These are phyloP conservation scores for Hymenotorrendiella dingleyae DNA, from an alignment of 2,329 filamentous ascomycete species.

Conservation along the genomic window DNA sequence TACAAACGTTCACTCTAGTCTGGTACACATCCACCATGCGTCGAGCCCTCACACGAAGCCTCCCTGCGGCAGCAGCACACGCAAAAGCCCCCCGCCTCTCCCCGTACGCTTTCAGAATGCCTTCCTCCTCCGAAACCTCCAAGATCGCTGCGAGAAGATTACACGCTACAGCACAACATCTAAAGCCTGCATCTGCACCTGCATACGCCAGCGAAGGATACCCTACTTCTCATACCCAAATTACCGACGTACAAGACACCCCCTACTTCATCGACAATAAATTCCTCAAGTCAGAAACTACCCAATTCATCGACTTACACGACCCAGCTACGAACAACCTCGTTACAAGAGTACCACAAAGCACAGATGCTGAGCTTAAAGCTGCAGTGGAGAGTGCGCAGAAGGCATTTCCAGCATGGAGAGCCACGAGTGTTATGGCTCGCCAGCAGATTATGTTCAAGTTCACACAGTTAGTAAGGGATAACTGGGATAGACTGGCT, in stretches of 20 bases:
- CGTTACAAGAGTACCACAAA: constrained; percentile 76
- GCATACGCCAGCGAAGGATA: constrained; percentile 54
- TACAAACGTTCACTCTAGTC: not conserved
- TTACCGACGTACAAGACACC: constrained; percentile 62
- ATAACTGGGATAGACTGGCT: constrained; percentile 80
- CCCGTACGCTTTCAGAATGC: constrained; percentile 24
- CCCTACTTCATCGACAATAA: constrained; percentile 79
- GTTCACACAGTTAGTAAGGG: constrained; percentile 70
- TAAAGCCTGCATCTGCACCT: constrained; percentile 47
- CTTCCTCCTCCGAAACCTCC: constrained; percentile 20
- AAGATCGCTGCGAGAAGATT: constrained; percentile 44
- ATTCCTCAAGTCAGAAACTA: constrained; percentile 62
- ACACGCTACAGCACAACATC: constrained; percentile 51
- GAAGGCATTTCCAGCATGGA: constrained; percentile 71
- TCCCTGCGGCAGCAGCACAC: constrained; percentile 23
- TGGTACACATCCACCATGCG: constrained; percentile 22
- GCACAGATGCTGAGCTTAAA: constrained; percentile 70
- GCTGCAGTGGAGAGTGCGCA: constrained; percentile 70
- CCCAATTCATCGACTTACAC: constrained; percentile 71
- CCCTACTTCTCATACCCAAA: constrained; percentile 66
- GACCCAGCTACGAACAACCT: constrained; percentile 84
- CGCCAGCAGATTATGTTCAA: constrained; percentile 86
- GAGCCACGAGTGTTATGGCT: constrained; percentile 62
- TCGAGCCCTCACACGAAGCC: constrained; percentile 24
- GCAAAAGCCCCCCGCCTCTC: constrained; percentile 15